Evolutionary conservation across 2,329 filamentous ascomycete genomes (phyloP), one percentile per base, ranked within the genome.

Genomic region (Epichloe hybrida): DNA sequence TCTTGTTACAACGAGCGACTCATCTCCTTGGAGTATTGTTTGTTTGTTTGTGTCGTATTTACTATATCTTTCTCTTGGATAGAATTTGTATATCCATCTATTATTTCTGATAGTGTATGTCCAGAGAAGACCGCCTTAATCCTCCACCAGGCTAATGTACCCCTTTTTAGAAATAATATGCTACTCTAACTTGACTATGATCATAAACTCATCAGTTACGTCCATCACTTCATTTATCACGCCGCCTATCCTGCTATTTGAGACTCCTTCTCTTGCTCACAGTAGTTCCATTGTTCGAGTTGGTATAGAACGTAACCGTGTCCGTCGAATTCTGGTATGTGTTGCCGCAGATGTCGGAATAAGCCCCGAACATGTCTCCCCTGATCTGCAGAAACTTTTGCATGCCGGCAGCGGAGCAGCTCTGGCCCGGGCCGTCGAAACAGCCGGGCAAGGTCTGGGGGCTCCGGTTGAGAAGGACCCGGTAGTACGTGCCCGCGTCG

Each of bases 401-500:
- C 43, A 74, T 72, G 1, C 61, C 65, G 4, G 58, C 52, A 48
- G 66, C 57, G 7, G 71, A 70, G 58, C 72, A 74, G 49, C 61
- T 69, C 8, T 67, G 70, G 2, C 69, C 71, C 0, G 72, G 72
- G 0, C 72, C 72, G 51, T 71, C 69, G 0, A 57, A 62, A 51
- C 72, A 74, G 46, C 61, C 64, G 0, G 68, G 65, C 49, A 74
- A 54, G 15, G 64, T 62, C 55, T 72, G 70, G 4, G 69, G 69
- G 5, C 69, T 64, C 55, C 63, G 69, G 58, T 73, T 73, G 40
- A 72, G 67, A 4, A 73, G 60, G 8, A 66, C 66, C n/a, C 70
- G 66, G 57, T 72, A 72, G 56, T 71, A 73, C 6, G 48, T 48
- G 34, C 36, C n/a, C 17, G 23, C 21, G 17, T 21, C 17, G 31